Evolutionary conservation across 768 basidiomycete species (phyloP), one percentile per base, ranked within the genome.

Genomic region (Nidularia pulvinata): DNA sequence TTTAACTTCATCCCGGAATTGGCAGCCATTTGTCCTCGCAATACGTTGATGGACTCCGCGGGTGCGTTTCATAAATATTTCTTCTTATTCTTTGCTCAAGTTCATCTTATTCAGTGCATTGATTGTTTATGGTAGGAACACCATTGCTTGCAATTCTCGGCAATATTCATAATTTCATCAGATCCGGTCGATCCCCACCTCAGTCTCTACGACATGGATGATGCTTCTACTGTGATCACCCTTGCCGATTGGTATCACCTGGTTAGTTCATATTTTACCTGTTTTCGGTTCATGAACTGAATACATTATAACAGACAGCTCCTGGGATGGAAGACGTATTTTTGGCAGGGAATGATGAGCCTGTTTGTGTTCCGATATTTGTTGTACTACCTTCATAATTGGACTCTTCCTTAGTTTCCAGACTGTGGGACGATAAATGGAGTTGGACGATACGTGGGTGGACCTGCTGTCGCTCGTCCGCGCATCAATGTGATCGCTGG

Each of bases 341-440:
- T 33, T 52, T 61, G 46, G 39, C 44, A 34, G 51, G 45, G 25
- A 55, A 34, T 57, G 61, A 43, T 32, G 25, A 42, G 49, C 53
- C 59, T 5, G 59, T 30, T 30, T 60, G n/a, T 25, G 56, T 33
- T 25, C 13, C 19, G 6, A 46, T 44, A 25, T 47, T 50, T 11
- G 33, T 4, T 46, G 10, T 51, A 25, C 11, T 10, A 16, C 36
- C 16, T 14, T 49, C 13, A 13, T 45, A 11, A 19, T 54, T 1
- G 33, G 45, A 67, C 42, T 66, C 70, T 16, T 9, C 53, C 39
- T 47, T 49, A 51, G 36, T 56, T 58, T 6, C 55, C 11, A 25
- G 53, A 71, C 39, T 67, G 73, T n/a, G 67, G 67, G 0, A 45
- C 73, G 33, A 72, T 79, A 25, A 77, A 73, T 39, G 69, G 68